Conservation (phyloP, 176 grass and related monocot genomes). For the Zea luxurians region DNA sequence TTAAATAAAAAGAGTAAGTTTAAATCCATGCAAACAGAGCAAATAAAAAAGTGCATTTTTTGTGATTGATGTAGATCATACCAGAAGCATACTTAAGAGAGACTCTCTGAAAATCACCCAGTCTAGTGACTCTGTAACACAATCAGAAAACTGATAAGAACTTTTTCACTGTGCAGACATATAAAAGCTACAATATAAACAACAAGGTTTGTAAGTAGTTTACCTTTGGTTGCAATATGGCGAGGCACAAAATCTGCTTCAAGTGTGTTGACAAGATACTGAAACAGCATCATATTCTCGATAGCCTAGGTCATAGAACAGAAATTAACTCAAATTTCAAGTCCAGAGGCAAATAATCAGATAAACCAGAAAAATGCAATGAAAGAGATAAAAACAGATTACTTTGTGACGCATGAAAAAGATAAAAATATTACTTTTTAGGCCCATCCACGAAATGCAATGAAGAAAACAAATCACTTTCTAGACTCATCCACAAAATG, state of each 20-base stretch:
- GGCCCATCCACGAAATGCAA: not conserved
- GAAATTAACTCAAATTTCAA: conserved; percentile 36
- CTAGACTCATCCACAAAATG: conserved; percentile 2
- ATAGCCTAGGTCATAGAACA: conserved; percentile 54
- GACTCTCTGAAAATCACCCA: conserved; percentile 88
- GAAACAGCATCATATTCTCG: conserved; percentile 66
- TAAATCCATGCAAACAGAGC: not conserved
- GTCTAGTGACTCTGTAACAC: conserved; percentile 64
- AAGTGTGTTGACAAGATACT: conserved; percentile 69
- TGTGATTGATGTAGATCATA: conserved; percentile 41
- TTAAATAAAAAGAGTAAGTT: conserved; percentile 16
- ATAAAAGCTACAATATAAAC: conserved; percentile 18
- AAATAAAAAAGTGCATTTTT: conserved; percentile 29
- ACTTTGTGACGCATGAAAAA: not conserved
- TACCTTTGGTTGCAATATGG: conserved; percentile 76
- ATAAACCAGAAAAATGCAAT: not conserved
- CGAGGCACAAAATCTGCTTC: conserved; percentile 80
- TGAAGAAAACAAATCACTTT: not conserved
- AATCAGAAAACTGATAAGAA: conserved; percentile 37
- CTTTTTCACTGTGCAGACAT: conserved; percentile 8
- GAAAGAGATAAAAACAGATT: not conserved
- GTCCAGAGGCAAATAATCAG: conserved; percentile 8
- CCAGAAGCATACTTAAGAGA: conserved; percentile 70
- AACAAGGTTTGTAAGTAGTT: conserved; percentile 17
- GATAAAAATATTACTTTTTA: not conserved